Base-by-base conservation (phyloP, 768 basidiomycete species). In the Scleroderma bovista region DNA sequence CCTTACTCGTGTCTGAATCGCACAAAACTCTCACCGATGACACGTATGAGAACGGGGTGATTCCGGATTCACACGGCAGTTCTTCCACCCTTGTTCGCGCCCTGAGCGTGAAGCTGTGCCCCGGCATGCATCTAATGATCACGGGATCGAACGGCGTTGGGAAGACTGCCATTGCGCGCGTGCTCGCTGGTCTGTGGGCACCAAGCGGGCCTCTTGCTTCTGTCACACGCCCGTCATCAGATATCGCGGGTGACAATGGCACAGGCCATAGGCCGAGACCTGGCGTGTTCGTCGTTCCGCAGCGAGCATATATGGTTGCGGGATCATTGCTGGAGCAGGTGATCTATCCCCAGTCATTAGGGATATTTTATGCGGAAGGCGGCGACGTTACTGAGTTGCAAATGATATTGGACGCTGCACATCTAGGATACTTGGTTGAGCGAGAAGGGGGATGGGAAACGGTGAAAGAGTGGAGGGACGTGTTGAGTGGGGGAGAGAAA, bases 401-500 rank as follows among this genome's bases (percentile, higher is more conserved):
- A 67, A 73, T 73, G 48, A 93, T 96, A 26, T 68, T 98, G 52
- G 78, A 86, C 58, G 80, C 81, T 53, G 93, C 86, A 11, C 89
- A 89, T 67, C 65, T 98, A 54, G 86, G 76, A 16, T 97, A 97
- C 64, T 64, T 97, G 20, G 88, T 91, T 2, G 77, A 78, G 40
- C 71, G 95, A 23, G 95, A 96, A 65, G 94, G 95, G 0, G 93
- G 94, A 0, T 89, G 91, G 83, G 75, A 74, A 52, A 86, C 91
- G 23, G 71, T 86, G 61, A 97, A 96, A 69, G 94, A 97, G 66
- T 98, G 94, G 94, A 79, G 92, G 55, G 92, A 96, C 69, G 91
- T 97, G 40, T 70, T 95, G 60, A 93, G 91, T 58, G 95, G 95
- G 0, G 95, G 95, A 0, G 95, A 97, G 78, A 97, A 96, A 69